Conservation (phyloP, 192 early-diverging fungal species). For the Funneliformis geosporum region DNA sequence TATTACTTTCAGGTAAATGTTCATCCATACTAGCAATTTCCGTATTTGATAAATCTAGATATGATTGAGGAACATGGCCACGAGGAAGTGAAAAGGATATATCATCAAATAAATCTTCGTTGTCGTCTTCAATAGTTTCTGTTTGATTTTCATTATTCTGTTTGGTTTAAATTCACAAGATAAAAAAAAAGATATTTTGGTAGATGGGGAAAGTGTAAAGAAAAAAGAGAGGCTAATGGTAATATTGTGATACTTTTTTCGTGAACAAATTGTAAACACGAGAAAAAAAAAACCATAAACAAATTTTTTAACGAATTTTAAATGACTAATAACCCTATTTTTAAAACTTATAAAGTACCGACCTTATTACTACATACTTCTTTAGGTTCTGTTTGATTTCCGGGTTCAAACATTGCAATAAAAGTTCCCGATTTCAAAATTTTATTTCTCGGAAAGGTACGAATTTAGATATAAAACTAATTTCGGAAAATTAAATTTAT, state of each 20-base stretch:
- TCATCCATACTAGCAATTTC: constrained; percentile 56
- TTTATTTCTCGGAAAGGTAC: too few relatives aligned
- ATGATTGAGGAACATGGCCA: constrained; percentile 27
- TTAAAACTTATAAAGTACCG: neutral
- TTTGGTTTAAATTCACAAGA: neutral
- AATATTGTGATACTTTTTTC: constrained; percentile 10
- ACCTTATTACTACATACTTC: neutral
- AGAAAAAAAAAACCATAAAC: neutral
- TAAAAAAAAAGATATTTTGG: neutral
- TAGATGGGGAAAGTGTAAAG: neutral
- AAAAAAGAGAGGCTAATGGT: constrained; percentile 21
- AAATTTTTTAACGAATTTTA: neutral
- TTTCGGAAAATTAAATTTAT: too few relatives aligned
- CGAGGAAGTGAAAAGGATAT: constrained; percentile 23
- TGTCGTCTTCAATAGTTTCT: neutral
- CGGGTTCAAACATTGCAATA: neutral
- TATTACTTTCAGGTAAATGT: constrained; percentile 61
- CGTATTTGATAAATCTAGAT: constrained; percentile 26
- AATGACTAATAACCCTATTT: neutral
- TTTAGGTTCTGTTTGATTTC: neutral
- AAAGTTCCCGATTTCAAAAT: neutral
- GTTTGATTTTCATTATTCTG: neutral
- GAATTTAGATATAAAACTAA: too few relatives aligned
- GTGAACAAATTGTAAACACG: neutral
- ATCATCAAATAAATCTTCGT: constrained; percentile 2